phyloP scores from a whole-genome alignment of 148 eudicot genomes.

The Persicaria maculosa region DNA sequence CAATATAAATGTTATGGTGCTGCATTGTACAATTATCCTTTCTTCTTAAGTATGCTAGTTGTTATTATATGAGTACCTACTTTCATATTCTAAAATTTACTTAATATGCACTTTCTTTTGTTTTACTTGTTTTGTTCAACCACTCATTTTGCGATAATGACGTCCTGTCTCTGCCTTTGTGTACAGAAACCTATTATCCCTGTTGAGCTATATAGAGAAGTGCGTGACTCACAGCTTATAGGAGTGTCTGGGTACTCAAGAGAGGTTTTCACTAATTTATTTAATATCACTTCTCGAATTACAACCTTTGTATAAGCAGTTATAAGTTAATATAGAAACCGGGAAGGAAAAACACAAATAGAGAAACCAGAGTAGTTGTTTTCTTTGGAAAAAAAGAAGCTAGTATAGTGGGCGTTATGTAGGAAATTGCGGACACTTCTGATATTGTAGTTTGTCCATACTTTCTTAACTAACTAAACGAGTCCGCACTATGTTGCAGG shows the following conservation, averaged over 20 bases:
- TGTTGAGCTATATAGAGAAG: conserved; percentile 20
- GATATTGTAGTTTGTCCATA: background rate
- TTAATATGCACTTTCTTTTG: background rate
- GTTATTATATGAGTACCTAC: background rate
- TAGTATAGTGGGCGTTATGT: background rate
- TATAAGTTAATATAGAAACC: background rate
- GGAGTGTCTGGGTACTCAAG: conserved; percentile 27
- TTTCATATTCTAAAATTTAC: background rate
- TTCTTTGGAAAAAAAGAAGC: background rate
- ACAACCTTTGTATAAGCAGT: background rate
- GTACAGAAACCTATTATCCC: conserved; percentile 27
- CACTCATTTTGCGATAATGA: background rate
- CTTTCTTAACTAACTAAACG: background rate
- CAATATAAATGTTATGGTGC: background rate
- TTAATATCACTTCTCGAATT: background rate
- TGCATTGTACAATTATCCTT: background rate
- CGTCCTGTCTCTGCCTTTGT: background rate
- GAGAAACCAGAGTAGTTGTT: background rate
- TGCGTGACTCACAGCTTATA: conserved; percentile 28
- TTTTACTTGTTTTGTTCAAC: background rate
- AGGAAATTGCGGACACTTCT: background rate
- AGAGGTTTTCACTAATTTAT: conserved; percentile 20
- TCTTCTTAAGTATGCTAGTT: background rate
- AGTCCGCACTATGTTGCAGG: conserved; percentile 17
- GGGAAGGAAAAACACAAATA: background rate